Conservation (phyloP, 805 yeast genomes). For the Debaryomyces prosopidis region DNA sequence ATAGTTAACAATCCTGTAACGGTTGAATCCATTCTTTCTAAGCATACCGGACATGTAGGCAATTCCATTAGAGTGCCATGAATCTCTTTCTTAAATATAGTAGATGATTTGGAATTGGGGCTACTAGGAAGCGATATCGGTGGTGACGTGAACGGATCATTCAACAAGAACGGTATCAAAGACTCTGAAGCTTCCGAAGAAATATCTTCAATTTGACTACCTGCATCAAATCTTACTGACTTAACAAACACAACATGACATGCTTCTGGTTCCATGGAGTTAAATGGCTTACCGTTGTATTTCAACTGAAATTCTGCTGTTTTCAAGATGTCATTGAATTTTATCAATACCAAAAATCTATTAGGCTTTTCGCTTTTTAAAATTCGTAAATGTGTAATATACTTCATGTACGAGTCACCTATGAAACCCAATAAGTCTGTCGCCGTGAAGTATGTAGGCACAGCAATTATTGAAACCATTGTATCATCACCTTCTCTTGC, state of each 20-base stretch:
- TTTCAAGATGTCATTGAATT: conserved; percentile 55
- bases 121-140: conserved; percentile 3
- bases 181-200: conserved; percentile 15
- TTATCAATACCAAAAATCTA: conserved; percentile 75
- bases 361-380: conserved; percentile 64
- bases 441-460: conserved; percentile 85
- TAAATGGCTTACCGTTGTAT: conserved; percentile 74
- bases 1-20: conserved; percentile 82
- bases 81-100: not conserved
- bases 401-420: conserved; percentile 57
- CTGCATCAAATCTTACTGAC: conserved; percentile 46
- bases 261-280: conserved; percentile 84
- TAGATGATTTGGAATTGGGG: conserved; percentile 1
- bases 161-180: conserved; percentile 63
- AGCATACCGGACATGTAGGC: conserved; percentile 92
- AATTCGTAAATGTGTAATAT: conserved; percentile 71
- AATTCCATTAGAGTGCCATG: conserved; percentile 47
- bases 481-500: conserved; percentile 52
- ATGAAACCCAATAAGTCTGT: conserved; percentile 81
- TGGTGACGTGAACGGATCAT: conserved; percentile 66
- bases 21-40: conserved; percentile 82
- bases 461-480: conserved; percentile 77
- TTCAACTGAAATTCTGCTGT: conserved; percentile 67
- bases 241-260: conserved; percentile 78
- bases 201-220: conserved; percentile 5